Conservation (phyloP, 306 rosid genomes). For the Pyrus betulifolia region DNA sequence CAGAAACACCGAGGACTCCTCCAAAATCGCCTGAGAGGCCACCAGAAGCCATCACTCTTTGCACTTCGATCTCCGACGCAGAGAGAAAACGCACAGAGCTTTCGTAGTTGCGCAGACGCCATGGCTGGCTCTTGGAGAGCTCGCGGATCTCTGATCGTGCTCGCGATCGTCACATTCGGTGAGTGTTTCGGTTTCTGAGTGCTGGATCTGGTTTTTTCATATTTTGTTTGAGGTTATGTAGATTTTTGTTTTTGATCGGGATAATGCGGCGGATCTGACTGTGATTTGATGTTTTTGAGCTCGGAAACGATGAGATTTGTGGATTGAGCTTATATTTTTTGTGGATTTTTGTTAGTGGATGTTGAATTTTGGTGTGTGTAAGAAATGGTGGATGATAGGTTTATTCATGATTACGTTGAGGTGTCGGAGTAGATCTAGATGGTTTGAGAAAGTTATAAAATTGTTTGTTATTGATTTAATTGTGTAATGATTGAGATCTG, state of each 20-base stretch:
- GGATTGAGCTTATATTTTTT: not conserved
- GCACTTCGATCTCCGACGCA: slow-evolving; percentile 5
- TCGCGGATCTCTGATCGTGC: slow-evolving; percentile 50
- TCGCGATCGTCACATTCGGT: slow-evolving; percentile 72
- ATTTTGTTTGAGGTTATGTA: not conserved
- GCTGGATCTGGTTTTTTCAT: slow-evolving; percentile 35
- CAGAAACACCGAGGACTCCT: not conserved
- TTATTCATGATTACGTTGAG: not conserved
- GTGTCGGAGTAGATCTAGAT: not conserved
- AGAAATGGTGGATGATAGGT: not conserved
- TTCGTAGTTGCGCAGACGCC: not conserved
- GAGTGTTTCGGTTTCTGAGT: not conserved
- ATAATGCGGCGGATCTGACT: slow-evolving; percentile 30
- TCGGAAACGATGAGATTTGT: not conserved
- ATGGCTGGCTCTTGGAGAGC: slow-evolving; percentile 71
- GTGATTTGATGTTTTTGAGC: not conserved
- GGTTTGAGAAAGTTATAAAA: not conserved
- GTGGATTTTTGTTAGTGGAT: not conserved
- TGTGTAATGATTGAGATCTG: not conserved
- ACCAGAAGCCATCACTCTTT: not conserved
- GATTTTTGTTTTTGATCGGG: not conserved
- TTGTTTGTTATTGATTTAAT: not conserved
- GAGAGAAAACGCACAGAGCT: not conserved
- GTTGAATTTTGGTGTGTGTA: not conserved
- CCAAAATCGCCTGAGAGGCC: not conserved